Evolutionary conservation across 164 flowering plant genomes (phyloP), one percentile per base, ranked within the genome.

Genomic region (Taxillus chinensis): DNA sequence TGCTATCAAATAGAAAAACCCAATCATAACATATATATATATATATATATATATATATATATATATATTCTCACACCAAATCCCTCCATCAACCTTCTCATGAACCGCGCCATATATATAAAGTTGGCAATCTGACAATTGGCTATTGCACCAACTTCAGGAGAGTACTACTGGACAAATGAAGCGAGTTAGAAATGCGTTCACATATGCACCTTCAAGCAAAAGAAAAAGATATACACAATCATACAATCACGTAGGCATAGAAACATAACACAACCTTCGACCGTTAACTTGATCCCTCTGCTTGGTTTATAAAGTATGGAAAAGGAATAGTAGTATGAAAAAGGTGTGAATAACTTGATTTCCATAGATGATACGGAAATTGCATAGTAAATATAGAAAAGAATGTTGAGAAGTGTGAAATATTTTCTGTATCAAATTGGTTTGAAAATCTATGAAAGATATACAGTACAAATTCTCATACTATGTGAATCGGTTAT

Each of bases 1-100:
- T 11, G 55, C 39, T 10, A 48, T 11, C 55, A 56, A 17, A 15
- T 39, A 58, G 15, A 38, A 5, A 50, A 41, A 15, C 41, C 5
- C 50, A 13, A 51, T 39, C 13, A 68, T 11, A 42, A 17, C 62
- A 41, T 57, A 59, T 52, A 41, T 57, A 59, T 52, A n/a, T n/a
- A n/a, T n/a, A n/a, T n/a, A n/a, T n/a, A n/a, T n/a, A n/a, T n/a
- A n/a, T n/a, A n/a, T n/a, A n/a, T n/a, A n/a, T n/a, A n/a, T n/a
- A n/a, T n/a, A n/a, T n/a, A n/a, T n/a, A 86, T 69, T 65, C 92
- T 89, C 55, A 86, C 92, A 7, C 92, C 92, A 58, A 86, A 84
- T 48, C 89, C 92, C 78, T 81, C 92, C 70, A 84, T 57, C 65
- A 86, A 67, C 60, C 92, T 77, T 67, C 92, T 89, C 92, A 86